Conservation (phyloP, 1,139 yeast genomes). For the Protomyces pachydermus region DNA sequence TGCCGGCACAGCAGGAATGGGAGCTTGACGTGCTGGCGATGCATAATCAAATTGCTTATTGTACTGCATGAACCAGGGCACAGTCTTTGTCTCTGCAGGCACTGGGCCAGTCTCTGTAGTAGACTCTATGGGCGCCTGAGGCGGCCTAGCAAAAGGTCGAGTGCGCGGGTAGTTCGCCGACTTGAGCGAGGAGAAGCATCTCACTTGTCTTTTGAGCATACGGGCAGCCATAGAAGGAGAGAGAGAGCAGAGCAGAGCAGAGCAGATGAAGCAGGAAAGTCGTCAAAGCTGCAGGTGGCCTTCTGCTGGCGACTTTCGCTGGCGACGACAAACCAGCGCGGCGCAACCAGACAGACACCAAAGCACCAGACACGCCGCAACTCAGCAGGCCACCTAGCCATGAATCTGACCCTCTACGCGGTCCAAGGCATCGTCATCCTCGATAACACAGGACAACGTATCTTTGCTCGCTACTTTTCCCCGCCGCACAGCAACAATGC, state of each 20-base stretch:
- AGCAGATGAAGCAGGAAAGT: too few relatives aligned
- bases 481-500: constrained; percentile 47
- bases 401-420: constrained; percentile 44
- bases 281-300: background rate
- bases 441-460: constrained; percentile 74
- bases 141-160: background rate
- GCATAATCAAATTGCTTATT: constrained; percentile 18
- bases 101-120: background rate
- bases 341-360: background rate
- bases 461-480: constrained; percentile 78
- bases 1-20: constrained; percentile 6
- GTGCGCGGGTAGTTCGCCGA: background rate
- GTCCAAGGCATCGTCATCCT: constrained; percentile 54
- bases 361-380: background rate
- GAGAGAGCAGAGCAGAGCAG: too few relatives aligned
- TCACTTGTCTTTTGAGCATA: background rate
- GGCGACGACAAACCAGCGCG: background rate
- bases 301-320: background rate
- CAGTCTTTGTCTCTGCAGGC: background rate
- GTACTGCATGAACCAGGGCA: constrained; percentile 25
- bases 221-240: background rate
- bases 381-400: background rate
- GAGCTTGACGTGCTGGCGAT: background rate
- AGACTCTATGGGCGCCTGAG: background rate
- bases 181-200: background rate